Evolutionary conservation across 805 yeast genomes (phyloP), one percentile per base, ranked within the genome.

Genomic region (Wickerhamiella siamensis): DNA sequence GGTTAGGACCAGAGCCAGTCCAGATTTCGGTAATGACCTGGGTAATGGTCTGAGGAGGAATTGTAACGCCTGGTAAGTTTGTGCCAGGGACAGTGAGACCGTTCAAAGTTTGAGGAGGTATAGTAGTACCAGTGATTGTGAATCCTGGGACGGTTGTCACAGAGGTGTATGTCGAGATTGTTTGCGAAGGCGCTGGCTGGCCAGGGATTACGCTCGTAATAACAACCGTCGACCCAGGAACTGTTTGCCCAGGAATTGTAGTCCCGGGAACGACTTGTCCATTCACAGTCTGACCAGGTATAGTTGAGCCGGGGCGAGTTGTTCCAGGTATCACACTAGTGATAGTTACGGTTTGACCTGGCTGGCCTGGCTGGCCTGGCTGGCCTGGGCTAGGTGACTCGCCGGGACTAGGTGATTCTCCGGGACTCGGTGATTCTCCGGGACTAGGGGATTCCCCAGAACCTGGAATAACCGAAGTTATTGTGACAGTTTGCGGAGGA

Each of bases 231-330:
- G 31, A 19, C 3, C 40, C 45, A 4, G 41, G 38, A 15, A 41
- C 24, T 17, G 45, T 38, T 1, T 47, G 31, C 4, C 29, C 19
- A 17, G 48, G 36, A 19, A 48, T 43, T n/a, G 47, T 37, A 16
- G 47, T 42, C 21, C 42, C 43, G 9, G 47, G 41, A 8, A 41
- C 42, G 18, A 50, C 39, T 5, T 43, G 38, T 9, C 42, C 46
- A 6, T 47, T 48, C 26, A 45, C 36, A 10, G 45, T 43, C 9
- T 42, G 24, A 16, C 51, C 53, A 31, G 50, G 51, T 4, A 46
- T 19, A 10, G 47, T 40, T 4, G 36, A 34, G 9, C 50, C 48
- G 24, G 33, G 40, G 24, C 19, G 21, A 5, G 37, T 34, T 4
- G 37, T 16, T 10, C 37, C 37, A 10, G 37, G 37, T 3, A 20